Percentiles rank a stretch among this genome's conserved stretches.
These are phyloP conservation scores for Peronospora belbahrii DNA, from an alignment of 352 stramenopile species.

Conservation along the genomic window DNA sequence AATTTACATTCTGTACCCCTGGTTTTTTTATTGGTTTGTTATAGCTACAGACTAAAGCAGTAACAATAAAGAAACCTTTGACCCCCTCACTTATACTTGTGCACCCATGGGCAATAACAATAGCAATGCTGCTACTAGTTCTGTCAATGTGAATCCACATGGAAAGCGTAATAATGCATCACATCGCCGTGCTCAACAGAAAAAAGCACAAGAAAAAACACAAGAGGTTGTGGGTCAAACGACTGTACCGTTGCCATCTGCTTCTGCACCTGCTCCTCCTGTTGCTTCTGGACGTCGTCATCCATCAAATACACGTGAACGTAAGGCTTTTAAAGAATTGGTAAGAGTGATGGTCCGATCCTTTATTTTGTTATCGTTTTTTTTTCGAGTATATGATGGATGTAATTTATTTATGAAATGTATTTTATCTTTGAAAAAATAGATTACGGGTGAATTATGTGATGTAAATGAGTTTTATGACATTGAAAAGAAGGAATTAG, in stretches of 20 bases:
- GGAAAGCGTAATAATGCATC: constrained; percentile 39
- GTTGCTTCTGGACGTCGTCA: no score
- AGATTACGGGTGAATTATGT: constrained; percentile 79
- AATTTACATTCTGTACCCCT: no score
- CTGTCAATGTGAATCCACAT: constrained; percentile 28
- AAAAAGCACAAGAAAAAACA: constrained; percentile 18
- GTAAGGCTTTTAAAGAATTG: constrained; percentile 66
- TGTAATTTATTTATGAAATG: no score
- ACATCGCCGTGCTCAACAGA: constrained; percentile 33
- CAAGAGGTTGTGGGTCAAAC: constrained; percentile 2
- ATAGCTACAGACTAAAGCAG: no score
- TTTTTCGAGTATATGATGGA: no score
- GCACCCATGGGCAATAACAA: constrained; percentile 59
- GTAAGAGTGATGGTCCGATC: constrained; percentile 31
- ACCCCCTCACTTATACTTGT: constrained; percentile 20
- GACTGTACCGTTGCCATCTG: neutral
- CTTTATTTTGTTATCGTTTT: no score
- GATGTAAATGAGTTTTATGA: constrained; percentile 84
- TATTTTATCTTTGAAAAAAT: neutral
- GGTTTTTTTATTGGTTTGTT: no score
- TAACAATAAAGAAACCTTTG: no score
- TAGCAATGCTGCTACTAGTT: constrained; percentile 33
- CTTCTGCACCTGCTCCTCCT: constrained; percentile 13
- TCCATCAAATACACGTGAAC: no score
- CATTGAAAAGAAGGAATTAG: constrained; percentile 85